Percentiles rank a stretch among this genome's conserved stretches.
phyloP scores from a whole-genome alignment of 169 alveolate species.

The Plasmodium sp. region DNA sequence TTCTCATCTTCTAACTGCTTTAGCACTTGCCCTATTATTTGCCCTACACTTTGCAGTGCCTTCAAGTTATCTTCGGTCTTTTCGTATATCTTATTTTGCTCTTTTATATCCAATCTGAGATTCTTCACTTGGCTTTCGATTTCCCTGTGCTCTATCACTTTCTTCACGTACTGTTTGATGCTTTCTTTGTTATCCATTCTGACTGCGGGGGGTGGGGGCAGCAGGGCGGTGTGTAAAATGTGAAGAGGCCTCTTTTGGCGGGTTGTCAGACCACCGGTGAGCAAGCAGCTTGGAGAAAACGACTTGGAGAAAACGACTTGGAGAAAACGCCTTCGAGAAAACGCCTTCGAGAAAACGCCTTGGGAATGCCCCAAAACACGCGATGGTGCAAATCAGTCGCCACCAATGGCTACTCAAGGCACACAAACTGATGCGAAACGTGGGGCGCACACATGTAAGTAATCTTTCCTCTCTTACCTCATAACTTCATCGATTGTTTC shows the following conservation, averaged over 20 bases:
- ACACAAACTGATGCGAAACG: not conserved
- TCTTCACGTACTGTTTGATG: conserved; percentile 75
- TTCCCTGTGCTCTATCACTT: conserved; percentile 81
- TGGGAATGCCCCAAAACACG: not conserved
- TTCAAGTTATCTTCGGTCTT: conserved; percentile 97
- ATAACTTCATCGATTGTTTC: conserved; percentile 7
- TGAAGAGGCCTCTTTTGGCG: not conserved
- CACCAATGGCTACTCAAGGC: not conserved
- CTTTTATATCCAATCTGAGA: conserved; percentile 83
- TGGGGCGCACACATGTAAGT: not conserved
- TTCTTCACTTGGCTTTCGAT: conserved; percentile 79
- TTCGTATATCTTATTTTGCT: conserved; percentile 88
- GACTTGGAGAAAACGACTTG: not conserved
- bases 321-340: not conserved
- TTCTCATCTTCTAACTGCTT: conserved; percentile 95
- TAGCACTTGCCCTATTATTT: conserved; percentile 97
- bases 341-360: not conserved
- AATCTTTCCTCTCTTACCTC: conserved; percentile 9
- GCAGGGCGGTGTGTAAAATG: not conserved
- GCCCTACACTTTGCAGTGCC: conserved; percentile 98
- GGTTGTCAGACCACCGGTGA: not conserved
- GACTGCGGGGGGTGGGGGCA: not conserved
- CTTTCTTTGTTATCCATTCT: conserved; percentile 72
- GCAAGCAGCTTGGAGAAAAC: not conserved
- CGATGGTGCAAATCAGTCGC: not conserved